A percentile compares a stretch with the other conserved stretches of the same genome.
phyloP scores from a whole-genome alignment of 768 basidiomycete genomes.

The Cystobasidium ongulense region DNA sequence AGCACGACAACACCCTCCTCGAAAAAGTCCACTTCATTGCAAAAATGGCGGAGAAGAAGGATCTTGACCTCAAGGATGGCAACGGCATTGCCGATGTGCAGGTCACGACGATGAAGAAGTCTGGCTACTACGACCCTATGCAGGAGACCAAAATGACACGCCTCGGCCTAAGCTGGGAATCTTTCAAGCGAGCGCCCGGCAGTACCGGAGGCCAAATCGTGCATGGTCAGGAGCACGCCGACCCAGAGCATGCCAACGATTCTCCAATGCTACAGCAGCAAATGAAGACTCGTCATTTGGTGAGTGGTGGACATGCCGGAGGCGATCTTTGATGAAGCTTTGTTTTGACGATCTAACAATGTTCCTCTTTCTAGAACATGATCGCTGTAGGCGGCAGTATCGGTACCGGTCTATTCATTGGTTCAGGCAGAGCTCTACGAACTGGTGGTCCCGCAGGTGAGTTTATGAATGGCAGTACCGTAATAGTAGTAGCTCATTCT shows the following conservation, averaged over 20 bases:
- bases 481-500: not conserved
- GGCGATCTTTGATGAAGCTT: not conserved
- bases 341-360: not conserved
- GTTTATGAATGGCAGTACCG: not conserved
- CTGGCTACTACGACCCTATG: conserved; percentile 46
- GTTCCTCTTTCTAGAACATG: conserved; percentile 4
- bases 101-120: conserved; percentile 42
- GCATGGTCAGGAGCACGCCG: not conserved
- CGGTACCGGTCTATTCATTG: conserved; percentile 39
- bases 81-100: conserved; percentile 44
- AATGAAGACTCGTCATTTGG: conserved; percentile 28
- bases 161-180: conserved; percentile 45
- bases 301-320: not conserved
- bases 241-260: conserved; percentile 12
- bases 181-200: conserved; percentile 48
- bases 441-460: conserved; percentile 29
- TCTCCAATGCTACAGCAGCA: conserved; percentile 33
- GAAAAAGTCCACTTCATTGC: not conserved
- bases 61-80: not conserved
- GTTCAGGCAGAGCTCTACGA: conserved; percentile 31
- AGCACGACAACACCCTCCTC: not conserved
- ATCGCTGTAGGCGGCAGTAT: conserved; percentile 45
- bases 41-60: not conserved
- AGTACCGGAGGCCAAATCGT: conserved; percentile 38
- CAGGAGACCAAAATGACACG: conserved; percentile 42